These are phyloP conservation scores for Globisporangium perplexum DNA, from an alignment of 352 stramenopile species.

Conservation along the genomic window DNA sequence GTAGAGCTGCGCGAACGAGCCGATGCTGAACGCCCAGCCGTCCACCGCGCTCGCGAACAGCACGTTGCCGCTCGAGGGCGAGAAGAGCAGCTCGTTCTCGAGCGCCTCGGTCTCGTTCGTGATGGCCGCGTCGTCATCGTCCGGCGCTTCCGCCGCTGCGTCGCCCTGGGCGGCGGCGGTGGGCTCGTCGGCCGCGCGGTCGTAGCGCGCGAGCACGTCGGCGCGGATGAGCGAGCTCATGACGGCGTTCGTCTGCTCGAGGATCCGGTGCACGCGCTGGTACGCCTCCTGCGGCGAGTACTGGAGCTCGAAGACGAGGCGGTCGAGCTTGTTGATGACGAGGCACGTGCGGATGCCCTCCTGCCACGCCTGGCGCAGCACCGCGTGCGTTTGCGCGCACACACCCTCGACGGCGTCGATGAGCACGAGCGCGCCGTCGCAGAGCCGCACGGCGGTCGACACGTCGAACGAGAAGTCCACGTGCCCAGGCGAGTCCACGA, in stretches of 20 bases:
- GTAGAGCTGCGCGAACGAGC: conserved; percentile 70
- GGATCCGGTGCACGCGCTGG: conserved; percentile 88
- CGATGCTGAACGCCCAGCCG: conserved; percentile 91
- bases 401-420: conserved; percentile 96
- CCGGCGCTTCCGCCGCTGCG: not conserved
- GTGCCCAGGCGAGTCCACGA: conserved; percentile 94
- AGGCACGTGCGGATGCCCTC: conserved; percentile 93
- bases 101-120: conserved; percentile 56
- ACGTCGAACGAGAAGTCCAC: conserved; percentile 96
- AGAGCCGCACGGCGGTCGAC: conserved; percentile 93
- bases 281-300: conserved; percentile 91
- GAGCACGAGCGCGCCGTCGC: conserved; percentile 91
- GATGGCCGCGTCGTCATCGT: conserved; percentile 44
- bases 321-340: conserved; percentile 98
- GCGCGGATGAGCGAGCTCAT: conserved; percentile 79
- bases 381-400: conserved; percentile 92
- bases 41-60: conserved; percentile 91
- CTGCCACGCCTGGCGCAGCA: conserved; percentile 92
- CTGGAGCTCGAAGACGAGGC: conserved; percentile 91
- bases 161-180: conserved; percentile 15
- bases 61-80: conserved; percentile 87
- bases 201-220: conserved; percentile 70
- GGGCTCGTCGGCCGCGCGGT: conserved; percentile 16
- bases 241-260: conserved; percentile 88
- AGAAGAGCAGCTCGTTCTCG: conserved; percentile 83